Evolutionary conservation across 2,329 filamentous ascomycete species (phyloP).

Genomic region (Claviceps humidiphila): DNA sequence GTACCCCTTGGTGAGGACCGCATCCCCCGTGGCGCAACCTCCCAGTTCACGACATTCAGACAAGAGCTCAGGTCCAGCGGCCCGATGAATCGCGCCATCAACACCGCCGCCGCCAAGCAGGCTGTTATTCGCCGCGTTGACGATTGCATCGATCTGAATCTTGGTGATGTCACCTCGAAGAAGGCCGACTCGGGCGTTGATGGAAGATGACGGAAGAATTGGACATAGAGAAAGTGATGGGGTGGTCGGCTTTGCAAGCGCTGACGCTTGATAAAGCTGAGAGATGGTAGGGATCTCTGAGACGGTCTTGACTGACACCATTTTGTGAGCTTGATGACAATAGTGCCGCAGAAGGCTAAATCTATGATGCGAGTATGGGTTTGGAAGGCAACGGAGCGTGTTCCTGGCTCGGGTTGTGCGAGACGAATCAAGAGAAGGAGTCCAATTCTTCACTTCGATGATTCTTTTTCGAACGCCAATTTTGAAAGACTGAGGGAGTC

Average conservation of each 20-base stretch:
- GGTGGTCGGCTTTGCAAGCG: conserved; percentile 21
- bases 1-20: conserved; percentile 74
- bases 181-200: conserved; percentile 61
- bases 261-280: conserved; percentile 43
- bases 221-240: conserved; percentile 7
- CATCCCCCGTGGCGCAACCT: conserved; percentile 64
- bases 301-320: conserved; percentile 20
- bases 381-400: background rate
- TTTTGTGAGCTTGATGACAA: background rate
- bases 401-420: background rate
- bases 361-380: background rate
- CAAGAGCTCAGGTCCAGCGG: conserved; percentile 57
- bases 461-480: background rate
- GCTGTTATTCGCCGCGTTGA: conserved; percentile 77
- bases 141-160: conserved; percentile 66
- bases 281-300: conserved; percentile 49
- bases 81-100: conserved; percentile 73
- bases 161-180: conserved; percentile 71
- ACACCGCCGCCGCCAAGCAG: conserved; percentile 85
- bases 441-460: background rate
- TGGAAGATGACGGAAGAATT: conserved; percentile 29
- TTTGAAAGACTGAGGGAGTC: no score
- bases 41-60: conserved; percentile 57
- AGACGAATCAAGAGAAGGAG: background rate
- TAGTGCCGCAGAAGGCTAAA: background rate